phyloP scores from a whole-genome alignment of 257 asterid genomes.

The Apocynum venetum region DNA sequence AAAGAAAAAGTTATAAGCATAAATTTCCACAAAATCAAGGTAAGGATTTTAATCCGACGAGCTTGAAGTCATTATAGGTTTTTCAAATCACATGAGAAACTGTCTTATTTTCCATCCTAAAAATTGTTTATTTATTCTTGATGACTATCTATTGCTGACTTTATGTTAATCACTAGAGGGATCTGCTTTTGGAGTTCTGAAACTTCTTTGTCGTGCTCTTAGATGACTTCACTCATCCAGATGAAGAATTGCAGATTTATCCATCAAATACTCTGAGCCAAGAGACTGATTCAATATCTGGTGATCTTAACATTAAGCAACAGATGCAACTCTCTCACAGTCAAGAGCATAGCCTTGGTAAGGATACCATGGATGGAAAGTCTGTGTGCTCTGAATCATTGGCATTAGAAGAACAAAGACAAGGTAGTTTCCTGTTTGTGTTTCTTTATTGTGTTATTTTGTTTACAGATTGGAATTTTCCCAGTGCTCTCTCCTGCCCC shows the following conservation, averaged over 20 bases:
- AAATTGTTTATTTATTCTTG: background rate
- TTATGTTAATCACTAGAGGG: slow-evolving; percentile 10
- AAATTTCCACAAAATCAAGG: background rate
- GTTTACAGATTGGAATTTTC: background rate
- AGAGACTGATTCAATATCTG: slow-evolving; percentile 29
- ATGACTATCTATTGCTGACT: slow-evolving; percentile 1
- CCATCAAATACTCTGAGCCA: slow-evolving; percentile 24
- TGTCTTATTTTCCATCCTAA: background rate
- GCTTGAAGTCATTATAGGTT: slow-evolving; percentile 5
- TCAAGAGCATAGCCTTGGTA: slow-evolving; percentile 28
- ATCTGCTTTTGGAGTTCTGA: slow-evolving; percentile 16
- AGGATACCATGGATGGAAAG: slow-evolving; percentile 23
- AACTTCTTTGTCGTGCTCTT: slow-evolving; percentile 30
- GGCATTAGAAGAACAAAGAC: slow-evolving; percentile 29
- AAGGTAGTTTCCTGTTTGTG: slow-evolving; percentile 41
- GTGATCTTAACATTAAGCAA: slow-evolving; percentile 32
- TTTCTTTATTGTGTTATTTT: slow-evolving; percentile 8
- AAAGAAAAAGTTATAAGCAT: background rate
- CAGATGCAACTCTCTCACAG: slow-evolving; percentile 23
- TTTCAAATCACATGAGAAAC: background rate
- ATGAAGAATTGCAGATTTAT: slow-evolving; percentile 38
- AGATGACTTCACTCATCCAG: slow-evolving; percentile 85
- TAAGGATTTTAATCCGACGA: slow-evolving; percentile 1
- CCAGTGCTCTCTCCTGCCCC: background rate
- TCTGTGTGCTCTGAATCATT: slow-evolving; percentile 20